These are phyloP conservation scores for Naematelia encephala DNA, from an alignment of 768 basidiomycete species.

Conservation along the genomic window DNA sequence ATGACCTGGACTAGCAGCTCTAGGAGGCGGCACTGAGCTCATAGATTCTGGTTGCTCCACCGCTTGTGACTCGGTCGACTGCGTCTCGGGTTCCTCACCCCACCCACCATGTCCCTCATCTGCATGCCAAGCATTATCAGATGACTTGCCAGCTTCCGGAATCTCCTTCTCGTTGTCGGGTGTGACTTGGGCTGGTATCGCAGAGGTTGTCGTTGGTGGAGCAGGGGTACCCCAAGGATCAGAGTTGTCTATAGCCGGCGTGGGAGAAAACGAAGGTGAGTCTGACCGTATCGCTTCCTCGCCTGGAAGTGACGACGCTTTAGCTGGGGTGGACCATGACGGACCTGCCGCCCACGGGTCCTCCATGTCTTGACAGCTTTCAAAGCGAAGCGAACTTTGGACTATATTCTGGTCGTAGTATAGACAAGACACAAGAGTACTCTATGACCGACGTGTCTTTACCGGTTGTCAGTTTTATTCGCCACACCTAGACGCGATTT, in stretches of 20 bases:
- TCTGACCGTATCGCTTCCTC: neutral
- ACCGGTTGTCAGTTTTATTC: neutral
- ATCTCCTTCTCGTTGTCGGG: neutral
- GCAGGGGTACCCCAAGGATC: slow-evolving; percentile 36
- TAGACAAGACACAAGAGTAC: neutral
- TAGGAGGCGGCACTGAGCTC: neutral
- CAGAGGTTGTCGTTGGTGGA: neutral
- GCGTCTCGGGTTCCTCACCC: neutral
- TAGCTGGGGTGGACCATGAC: slow-evolving; percentile 30
- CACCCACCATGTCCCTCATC: slow-evolving; percentile 8
- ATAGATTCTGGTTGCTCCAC: neutral
- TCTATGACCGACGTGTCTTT: neutral
- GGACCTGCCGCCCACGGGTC: slow-evolving; percentile 41
- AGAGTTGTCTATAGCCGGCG: slow-evolving; percentile 20
- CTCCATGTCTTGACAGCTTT: slow-evolving; percentile 16
- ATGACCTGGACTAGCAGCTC: neutral
- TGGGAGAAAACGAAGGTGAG: slow-evolving; percentile 9
- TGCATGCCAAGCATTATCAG: neutral
- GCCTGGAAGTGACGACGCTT: slow-evolving; percentile 16
- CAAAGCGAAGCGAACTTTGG: too few relatives aligned
- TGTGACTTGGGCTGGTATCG: neutral
- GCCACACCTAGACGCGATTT: neutral
- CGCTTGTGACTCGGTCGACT: neutral
- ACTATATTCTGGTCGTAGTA: too few relatives aligned
- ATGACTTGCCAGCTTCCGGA: neutral